phyloP scores from a whole-genome alignment of 257 asterid species.

The Craterostigma plantagineum region DNA sequence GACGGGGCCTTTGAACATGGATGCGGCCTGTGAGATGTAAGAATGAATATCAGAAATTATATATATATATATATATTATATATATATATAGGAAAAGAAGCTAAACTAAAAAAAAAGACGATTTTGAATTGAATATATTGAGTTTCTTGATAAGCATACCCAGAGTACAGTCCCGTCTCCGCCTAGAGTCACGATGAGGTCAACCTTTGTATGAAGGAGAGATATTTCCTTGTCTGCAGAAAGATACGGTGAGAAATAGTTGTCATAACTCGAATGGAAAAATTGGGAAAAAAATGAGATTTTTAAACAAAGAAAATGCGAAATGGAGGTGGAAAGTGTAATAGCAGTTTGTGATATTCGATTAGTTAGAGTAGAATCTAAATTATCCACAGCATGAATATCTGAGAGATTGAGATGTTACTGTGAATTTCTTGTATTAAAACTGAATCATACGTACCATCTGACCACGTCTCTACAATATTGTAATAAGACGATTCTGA shows the following conservation, averaged over 20 bases:
- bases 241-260: no score
- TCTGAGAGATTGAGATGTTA: no score
- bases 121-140: no score
- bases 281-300: no score
- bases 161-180: conserved; percentile 99
- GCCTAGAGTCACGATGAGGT: conserved; percentile 82
- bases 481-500: conserved; percentile 46
- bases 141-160: conserved; percentile 23
- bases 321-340: no score
- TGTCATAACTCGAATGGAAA: no score
- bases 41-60: not conserved
- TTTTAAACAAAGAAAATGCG: no score
- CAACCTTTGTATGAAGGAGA: conserved; percentile 74
- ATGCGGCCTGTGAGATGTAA: conserved; percentile 78
- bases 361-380: no score
- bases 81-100: no score
- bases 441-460: conserved; percentile 35
- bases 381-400: no score
- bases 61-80: not conserved
- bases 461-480: conserved; percentile 65
- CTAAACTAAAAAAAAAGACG: no score
- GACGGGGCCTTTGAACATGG: conserved; percentile 96
- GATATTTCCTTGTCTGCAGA: conserved; percentile 51
- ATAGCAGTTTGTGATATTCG: not conserved
- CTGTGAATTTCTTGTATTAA: no score